These are phyloP conservation scores for Pichia terricola DNA, from an alignment of 1,139 yeast species.

Conservation along the genomic window DNA sequence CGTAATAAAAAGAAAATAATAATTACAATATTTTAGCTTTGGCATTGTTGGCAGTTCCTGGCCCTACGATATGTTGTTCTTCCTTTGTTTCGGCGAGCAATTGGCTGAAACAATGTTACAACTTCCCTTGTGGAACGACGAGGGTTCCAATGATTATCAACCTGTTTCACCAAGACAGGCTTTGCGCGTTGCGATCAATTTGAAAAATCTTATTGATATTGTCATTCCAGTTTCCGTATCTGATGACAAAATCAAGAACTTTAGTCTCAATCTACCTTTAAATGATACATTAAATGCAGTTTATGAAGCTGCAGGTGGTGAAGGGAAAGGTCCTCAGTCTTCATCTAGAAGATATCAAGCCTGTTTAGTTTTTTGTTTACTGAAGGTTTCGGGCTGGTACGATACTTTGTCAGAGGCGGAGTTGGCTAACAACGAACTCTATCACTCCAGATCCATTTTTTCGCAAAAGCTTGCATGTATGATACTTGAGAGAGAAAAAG, in stretches of 20 bases:
- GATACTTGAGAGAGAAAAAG: conserved; percentile 50
- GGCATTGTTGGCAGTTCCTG: no score
- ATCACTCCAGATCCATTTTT: conserved; percentile 49
- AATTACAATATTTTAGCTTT: no score
- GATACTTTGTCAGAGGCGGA: conserved; percentile 49
- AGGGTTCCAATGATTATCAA: conserved; percentile 24
- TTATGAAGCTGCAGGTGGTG: conserved; percentile 74
- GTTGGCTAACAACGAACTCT: conserved; percentile 59
- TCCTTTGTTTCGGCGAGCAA: no score
- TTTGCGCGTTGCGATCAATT: conserved; percentile 61
- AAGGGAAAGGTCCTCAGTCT: conserved; percentile 46
- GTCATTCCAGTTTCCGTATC: conserved; percentile 58
- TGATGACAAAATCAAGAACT: conserved; percentile 39
- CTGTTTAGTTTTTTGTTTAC: conserved; percentile 54
- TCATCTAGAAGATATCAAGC: conserved; percentile 59
- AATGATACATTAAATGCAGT: conserved; percentile 50
- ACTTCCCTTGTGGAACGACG: conserved; percentile 26
- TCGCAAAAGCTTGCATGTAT: conserved; percentile 67
- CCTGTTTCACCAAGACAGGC: conserved; percentile 62
- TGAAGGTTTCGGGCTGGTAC: conserved; percentile 78
- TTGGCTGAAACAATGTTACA: background rate
- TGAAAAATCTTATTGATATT: conserved; percentile 63
- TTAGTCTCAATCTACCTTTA: conserved; percentile 56
- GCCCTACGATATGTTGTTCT: no score
- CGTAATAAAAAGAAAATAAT: no score